phyloP scores from a whole-genome alignment of 139 green algal species.

The Chlamydomonas asymmetrica region DNA sequence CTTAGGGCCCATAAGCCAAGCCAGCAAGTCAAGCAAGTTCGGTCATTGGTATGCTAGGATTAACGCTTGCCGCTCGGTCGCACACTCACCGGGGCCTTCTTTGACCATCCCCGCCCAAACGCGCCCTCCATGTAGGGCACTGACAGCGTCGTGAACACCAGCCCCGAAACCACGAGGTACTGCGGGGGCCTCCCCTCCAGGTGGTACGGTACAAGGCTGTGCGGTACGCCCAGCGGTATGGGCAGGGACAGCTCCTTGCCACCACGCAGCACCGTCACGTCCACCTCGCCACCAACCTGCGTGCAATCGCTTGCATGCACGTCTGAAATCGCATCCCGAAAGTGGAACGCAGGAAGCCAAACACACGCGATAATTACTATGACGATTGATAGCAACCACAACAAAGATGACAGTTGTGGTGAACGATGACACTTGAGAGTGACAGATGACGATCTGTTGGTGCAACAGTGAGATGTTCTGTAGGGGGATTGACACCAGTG shows the following conservation, averaged over 20 bases:
- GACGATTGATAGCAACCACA: too few species aligned
- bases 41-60: background rate
- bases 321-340: background rate
- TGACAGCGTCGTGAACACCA: background rate
- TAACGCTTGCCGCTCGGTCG: too few species aligned
- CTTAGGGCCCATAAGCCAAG: background rate
- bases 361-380: background rate
- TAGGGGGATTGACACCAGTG: background rate
- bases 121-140: background rate
- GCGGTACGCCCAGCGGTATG: slow-evolving; percentile 6
- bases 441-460: too few species aligned
- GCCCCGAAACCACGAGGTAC: background rate
- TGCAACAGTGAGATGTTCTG: too few species aligned
- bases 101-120: background rate
- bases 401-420: too few species aligned
- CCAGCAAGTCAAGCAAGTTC: background rate
- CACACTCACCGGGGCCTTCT: background rate
- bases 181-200: background rate
- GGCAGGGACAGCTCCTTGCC: background rate
- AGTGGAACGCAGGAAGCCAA: background rate
- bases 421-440: too few species aligned
- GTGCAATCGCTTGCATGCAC: background rate
- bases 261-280: slow-evolving; percentile 19
- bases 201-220: slow-evolving; percentile 16
- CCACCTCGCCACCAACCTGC: slow-evolving; percentile 20